Conservation (phyloP, 371 early-diverging fungal genomes). For the Mucor velutinosus region DNA sequence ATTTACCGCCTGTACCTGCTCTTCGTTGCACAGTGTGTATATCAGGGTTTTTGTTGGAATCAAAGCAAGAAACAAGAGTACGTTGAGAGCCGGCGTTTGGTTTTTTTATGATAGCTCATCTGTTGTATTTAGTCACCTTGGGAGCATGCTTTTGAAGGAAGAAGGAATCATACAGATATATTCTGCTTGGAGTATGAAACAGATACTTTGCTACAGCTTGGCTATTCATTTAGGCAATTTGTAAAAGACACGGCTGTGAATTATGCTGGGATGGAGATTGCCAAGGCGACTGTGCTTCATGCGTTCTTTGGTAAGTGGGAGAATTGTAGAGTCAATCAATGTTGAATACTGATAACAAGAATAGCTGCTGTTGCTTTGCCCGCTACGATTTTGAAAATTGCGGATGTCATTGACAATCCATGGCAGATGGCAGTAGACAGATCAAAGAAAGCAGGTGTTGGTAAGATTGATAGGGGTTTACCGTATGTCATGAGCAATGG, state of each 20-base stretch:
- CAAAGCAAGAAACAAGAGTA: slow-evolving; percentile 40
- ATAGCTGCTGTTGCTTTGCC: slow-evolving; percentile 86
- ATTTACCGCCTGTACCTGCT: slow-evolving; percentile 61
- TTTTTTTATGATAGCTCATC: neutral
- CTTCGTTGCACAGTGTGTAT: slow-evolving; percentile 66
- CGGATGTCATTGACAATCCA: slow-evolving; percentile 84
- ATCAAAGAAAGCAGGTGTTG: slow-evolving; percentile 86
- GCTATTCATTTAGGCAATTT: slow-evolving; percentile 77
- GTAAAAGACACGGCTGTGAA: slow-evolving; percentile 82
- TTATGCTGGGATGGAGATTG: slow-evolving; percentile 83
- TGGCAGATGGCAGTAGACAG: slow-evolving; percentile 89
- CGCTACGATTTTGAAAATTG: slow-evolving; percentile 53
- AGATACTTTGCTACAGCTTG: slow-evolving; percentile 73
- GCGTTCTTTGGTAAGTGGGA: slow-evolving; percentile 58
- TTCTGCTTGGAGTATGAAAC: slow-evolving; percentile 80
- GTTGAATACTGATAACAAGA: neutral
- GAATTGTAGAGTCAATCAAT: neutral
- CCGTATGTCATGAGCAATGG: neutral
- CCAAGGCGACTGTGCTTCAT: slow-evolving; percentile 85
- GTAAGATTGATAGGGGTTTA: slow-evolving; percentile 20
- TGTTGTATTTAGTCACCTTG: slow-evolving; percentile 50
- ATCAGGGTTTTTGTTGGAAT: slow-evolving; percentile 62
- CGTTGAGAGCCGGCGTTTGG: neutral
- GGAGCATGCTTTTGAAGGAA: slow-evolving; percentile 47
- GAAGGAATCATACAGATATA: slow-evolving; percentile 48